Percentiles rank a stretch among this genome's conserved stretches.
Conservation (phyloP, 2,329 filamentous ascomycete genomes). For the Monosporascus sp. region DNA sequence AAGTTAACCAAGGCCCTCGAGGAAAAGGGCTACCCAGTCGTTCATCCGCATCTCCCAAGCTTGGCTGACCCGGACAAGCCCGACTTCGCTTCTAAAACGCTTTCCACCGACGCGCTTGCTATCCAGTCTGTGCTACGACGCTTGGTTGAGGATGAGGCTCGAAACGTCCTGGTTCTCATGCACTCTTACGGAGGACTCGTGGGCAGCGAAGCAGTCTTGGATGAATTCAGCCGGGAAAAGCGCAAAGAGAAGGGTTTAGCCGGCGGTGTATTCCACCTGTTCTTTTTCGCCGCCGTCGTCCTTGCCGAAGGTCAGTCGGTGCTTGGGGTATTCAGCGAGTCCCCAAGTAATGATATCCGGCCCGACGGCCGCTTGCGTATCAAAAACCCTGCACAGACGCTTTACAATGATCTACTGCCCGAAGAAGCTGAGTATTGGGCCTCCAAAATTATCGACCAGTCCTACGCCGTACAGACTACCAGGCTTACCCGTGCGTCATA, state of each 20-base stretch:
- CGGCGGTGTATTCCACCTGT: slow-evolving; percentile 13
- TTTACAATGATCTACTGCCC: background rate
- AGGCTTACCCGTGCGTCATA: background rate
- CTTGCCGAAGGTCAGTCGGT: slow-evolving; percentile 14
- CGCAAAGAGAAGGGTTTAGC: slow-evolving; percentile 5
- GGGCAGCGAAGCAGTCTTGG: slow-evolving; percentile 13
- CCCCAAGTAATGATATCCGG: slow-evolving; percentile 1
- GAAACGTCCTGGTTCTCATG: slow-evolving; percentile 16
- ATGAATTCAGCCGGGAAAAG: slow-evolving; percentile 9
- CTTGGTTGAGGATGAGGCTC: slow-evolving; percentile 8
- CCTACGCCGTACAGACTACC: background rate
- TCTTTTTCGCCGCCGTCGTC: slow-evolving; percentile 16
- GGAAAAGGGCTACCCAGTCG: background rate
- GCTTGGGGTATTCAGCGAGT: slow-evolving; percentile 1
- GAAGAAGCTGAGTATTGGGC: background rate
- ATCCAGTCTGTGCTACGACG: background rate
- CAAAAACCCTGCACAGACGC: background rate
- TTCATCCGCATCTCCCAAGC: slow-evolving; percentile 3
- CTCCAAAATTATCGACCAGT: background rate
- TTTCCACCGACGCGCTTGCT: slow-evolving; percentile 1
- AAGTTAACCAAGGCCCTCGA: background rate
- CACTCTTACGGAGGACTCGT: slow-evolving; percentile 22
- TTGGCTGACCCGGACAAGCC: background rate
- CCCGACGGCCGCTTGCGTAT: background rate
- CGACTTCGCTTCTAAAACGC: slow-evolving; percentile 2